Base-by-base conservation (phyloP, 306 rosid genomes). In the Parietaria judaica region DNA sequence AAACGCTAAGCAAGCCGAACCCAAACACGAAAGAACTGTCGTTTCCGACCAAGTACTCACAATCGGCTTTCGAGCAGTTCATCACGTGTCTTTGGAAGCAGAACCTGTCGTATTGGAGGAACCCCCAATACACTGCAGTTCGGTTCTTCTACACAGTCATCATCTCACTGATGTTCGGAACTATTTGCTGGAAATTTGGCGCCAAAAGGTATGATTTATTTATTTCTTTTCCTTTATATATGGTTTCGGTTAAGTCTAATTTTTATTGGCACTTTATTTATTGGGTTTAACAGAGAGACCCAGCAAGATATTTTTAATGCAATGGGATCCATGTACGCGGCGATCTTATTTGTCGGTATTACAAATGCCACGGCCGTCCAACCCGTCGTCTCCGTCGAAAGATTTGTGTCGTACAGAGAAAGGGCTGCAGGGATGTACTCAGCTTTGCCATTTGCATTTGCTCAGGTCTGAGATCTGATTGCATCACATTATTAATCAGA, bases 371-470 rank as follows among this genome's bases (percentile, higher is more conserved):
- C 91, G 50, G 95, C 97, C 39, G 97, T 78, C 80, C 97, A 91
- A 69, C 97, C 97, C 41, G 97, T 91, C 73, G 86, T 91, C 67
- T 91, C 97, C 13, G 75, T 91, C 41, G 97, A 91, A 79, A 81
- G 97, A 76, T 91, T 87, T 66, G 97, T 91, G 66, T 91, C 97
- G 0, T 91, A 91, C 59, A 80, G 97, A 74, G 97, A 91, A 72
- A 87, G 97, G 76, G 90, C 91, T 38, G 97, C 97, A 6, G 96
- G 97, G 66, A 79, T 91, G 95, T 91, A 91, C 65, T 91, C 97
- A 14, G 91, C 97, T 61, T 76, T 91, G 70, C 77, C 91, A 52
- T 91, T 87, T 85, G 97, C 97, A 67, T 81, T 83, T 87, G 97
- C 95, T 74, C 97, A 91, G 96, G 97, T 91, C 64, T 61, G 7